Base-by-base conservation (phyloP, 805 yeast genomes). In the Cyberlindnera euphorbiae region DNA sequence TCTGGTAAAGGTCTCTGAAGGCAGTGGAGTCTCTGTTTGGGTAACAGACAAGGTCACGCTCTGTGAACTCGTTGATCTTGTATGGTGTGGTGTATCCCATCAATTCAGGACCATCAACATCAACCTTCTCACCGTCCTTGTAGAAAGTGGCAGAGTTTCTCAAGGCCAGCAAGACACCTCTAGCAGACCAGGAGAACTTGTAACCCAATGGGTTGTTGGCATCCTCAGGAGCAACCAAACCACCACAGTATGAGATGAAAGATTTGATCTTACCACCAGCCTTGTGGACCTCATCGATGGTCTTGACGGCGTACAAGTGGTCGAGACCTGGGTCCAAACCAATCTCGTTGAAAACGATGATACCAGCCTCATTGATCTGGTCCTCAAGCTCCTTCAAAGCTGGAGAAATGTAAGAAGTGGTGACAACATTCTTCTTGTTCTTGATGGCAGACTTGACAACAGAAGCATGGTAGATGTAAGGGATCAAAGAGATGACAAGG, bases 271-370 rank as follows among this genome's bases (percentile, higher is more conserved):
- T 85, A 61, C 98, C 98, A 48, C 86, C 86, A 18, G 73, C 76
- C 49, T 70, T 68, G 71, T 93, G 98, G 42, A 93, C 97, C 69
- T 93, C 98, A 59, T 86, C 95, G 60, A 93, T 86, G 52, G 97
- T 87, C 77, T 93, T 93, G 62, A 93, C 95, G 33, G 98, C 98
- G 62, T 93, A 93, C 65, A 93, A 77, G 68, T 93, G 98, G 66
- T 93, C 98, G 52, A 93, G 75, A 76, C 98, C 98, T 47, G 98
- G 98, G 63, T 93, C 98, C 62, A 93, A 76, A 56, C 98, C 98
- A 51, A 93, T 93, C 71, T 93, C 98, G 69, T 93, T 93, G 95
- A 93, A 87, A 29, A 93, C 97, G 35, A 90, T 79, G 55, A 93
- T 89, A 42, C 98, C 98, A 25, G 98, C 97, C 55, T 82, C 82